A percentile compares a stretch with the other conserved stretches of the same genome.
phyloP scores from a whole-genome alignment of 208 protist species.

The Leishmania arabica region DNA sequence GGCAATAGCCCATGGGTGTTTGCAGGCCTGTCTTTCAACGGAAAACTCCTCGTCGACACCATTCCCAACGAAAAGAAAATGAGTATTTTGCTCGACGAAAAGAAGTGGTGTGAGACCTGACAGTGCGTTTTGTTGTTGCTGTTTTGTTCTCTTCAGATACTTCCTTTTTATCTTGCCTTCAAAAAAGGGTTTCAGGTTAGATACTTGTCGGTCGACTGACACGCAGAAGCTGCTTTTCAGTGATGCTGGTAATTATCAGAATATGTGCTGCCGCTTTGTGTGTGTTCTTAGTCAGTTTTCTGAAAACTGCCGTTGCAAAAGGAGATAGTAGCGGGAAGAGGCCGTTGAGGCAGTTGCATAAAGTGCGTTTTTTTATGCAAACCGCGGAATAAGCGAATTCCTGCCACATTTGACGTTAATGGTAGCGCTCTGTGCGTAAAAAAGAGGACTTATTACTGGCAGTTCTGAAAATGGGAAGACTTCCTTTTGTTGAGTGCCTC shows the following conservation, averaged over 20 bases:
- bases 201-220: background rate
- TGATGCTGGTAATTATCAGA: background rate
- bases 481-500: background rate
- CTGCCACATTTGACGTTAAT: background rate
- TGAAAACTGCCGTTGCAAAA: background rate
- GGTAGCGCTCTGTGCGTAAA: background rate
- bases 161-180: background rate
- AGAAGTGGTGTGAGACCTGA: constrained; percentile 23
- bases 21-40: constrained; percentile 85
- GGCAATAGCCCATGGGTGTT: constrained; percentile 82
- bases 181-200: background rate
- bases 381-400: background rate
- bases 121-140: background rate
- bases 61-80: constrained; percentile 87
- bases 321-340: background rate
- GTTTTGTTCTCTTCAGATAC: background rate
- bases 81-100: constrained; percentile 75
- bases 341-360: background rate
- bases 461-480: too few species aligned
- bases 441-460: background rate
- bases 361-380: background rate
- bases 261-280: background rate
- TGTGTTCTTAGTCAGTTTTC: background rate
- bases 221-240: background rate
- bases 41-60: constrained; percentile 78